Conservation (phyloP, 495 filamentous ascomycete species). For the Delitschia confertaspora region DNA sequence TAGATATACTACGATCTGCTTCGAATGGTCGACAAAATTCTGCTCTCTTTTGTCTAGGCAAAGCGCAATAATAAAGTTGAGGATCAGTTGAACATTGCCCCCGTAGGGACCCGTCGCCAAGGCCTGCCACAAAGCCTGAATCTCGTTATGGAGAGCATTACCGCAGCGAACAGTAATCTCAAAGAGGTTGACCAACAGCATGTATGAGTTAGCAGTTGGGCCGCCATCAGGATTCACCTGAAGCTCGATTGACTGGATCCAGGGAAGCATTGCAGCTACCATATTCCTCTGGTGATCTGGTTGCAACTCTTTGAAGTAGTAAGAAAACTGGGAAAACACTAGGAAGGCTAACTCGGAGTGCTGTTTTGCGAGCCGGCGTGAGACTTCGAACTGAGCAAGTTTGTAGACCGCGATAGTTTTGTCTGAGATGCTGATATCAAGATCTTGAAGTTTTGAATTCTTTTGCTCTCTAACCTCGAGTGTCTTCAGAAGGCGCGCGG, state of each 20-base stretch:
- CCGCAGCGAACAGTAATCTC: conserved; percentile 93
- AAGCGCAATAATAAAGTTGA: conserved; percentile 90
- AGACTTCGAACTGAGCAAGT: conserved; percentile 91
- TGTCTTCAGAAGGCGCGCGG: conserved; percentile 70
- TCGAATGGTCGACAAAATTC: conserved; percentile 93
- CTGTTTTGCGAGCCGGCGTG: conserved; percentile 76
- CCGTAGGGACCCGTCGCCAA: conserved; percentile 85
- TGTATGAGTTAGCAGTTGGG: conserved; percentile 83
- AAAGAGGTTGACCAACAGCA: conserved; percentile 89
- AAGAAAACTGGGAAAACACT: conserved; percentile 87
- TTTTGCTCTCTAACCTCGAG: conserved; percentile 78
- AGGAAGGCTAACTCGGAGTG: conserved; percentile 83
- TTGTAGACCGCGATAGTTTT: conserved; percentile 98
- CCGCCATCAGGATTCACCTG: conserved; percentile 91
- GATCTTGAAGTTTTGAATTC: conserved; percentile 86
- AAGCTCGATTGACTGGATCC: conserved; percentile 90
- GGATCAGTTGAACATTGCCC: conserved; percentile 88
- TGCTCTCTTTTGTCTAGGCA: conserved; percentile 91
- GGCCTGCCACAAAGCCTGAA: conserved; percentile 95
- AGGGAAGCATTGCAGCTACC: conserved; percentile 86
- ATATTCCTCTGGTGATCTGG: conserved; percentile 82
- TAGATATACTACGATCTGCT: conserved; percentile 93
- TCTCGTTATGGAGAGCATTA: conserved; percentile 83
- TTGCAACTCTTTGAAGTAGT: conserved; percentile 77
- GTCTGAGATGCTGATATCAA: conserved; percentile 96